phyloP scores from a whole-genome alignment of 2,329 filamentous ascomycete species.

The Mollisiaceae sp. region DNA sequence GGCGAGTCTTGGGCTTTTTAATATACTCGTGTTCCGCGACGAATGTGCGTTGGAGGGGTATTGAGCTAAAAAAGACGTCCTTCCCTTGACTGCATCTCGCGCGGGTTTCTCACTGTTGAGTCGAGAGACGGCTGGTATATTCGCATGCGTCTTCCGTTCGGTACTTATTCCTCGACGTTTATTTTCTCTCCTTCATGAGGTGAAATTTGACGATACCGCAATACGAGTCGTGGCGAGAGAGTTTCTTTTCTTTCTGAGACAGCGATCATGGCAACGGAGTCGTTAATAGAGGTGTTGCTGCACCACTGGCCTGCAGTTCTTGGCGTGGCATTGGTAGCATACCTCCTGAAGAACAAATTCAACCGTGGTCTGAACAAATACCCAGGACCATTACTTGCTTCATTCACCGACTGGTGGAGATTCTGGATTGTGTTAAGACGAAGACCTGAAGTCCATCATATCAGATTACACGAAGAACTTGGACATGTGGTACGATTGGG shows the following conservation, averaged over 20 bases:
- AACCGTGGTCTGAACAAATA: conserved; percentile 69
- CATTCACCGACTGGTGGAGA: conserved; percentile 75
- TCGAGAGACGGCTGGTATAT: neutral
- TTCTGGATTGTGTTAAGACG: conserved; percentile 70
- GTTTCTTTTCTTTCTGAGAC: neutral
- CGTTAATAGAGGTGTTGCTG: conserved; percentile 27
- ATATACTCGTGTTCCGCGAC: neutral
- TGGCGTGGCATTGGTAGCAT: conserved; percentile 44
- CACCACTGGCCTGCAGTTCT: conserved; percentile 51
- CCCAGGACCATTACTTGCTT: conserved; percentile 73
- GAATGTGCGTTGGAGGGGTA: neutral
- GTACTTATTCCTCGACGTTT: no score
- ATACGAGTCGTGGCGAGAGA: neutral
- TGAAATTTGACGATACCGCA: neutral
- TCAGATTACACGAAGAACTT: conserved; percentile 70
- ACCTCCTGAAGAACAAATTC: conserved; percentile 55
- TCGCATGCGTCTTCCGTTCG: neutral
- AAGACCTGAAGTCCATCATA: conserved; percentile 70
- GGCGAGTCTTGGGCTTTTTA: neutral
- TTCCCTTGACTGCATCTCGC: neutral
- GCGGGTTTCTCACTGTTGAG: neutral
- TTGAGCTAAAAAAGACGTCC: conserved; percentile 4
- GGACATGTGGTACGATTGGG: conserved; percentile 78
- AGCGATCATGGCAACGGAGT: conserved; percentile 31
- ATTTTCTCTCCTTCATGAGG: neutral